These are phyloP conservation scores for Tarenaya hassleriana DNA, from an alignment of 345 rosid species.

Conservation along the genomic window DNA sequence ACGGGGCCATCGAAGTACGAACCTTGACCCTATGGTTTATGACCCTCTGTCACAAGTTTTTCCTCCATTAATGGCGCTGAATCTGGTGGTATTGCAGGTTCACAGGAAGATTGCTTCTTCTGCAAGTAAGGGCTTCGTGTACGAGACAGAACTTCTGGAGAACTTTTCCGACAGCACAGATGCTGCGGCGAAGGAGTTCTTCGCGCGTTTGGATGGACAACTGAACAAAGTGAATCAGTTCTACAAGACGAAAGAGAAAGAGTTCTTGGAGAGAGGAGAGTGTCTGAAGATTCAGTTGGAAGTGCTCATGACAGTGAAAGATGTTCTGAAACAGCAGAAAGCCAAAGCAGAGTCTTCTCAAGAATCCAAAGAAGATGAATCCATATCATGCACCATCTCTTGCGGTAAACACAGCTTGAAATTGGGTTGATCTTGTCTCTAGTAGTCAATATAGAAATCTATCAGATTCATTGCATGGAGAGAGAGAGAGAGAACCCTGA, in stretches of 20 bases:
- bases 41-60: neutral
- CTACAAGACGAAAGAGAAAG: constrained; percentile 72
- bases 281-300: constrained; percentile 79
- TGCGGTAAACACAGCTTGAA: constrained; percentile 40
- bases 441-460: neutral
- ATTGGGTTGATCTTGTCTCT: neutral
- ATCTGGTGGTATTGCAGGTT: constrained; percentile 40
- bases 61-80: constrained; percentile 1
- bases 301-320: constrained; percentile 65
- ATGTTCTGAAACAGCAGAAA: constrained; percentile 47
- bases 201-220: constrained; percentile 64
- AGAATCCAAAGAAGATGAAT: constrained; percentile 64
- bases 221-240: constrained; percentile 96
- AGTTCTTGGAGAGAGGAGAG: constrained; percentile 88
- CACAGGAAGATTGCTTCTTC: constrained; percentile 71
- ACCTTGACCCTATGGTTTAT: neutral
- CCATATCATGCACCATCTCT: constrained; percentile 71
- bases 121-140: constrained; percentile 52
- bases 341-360: constrained; percentile 40
- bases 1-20: constrained; percentile 66
- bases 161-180: constrained; percentile 64
- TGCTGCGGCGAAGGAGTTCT: constrained; percentile 62
- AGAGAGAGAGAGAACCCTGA: too few relatives aligned
- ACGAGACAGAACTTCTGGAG: constrained; percentile 81
- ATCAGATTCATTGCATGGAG: neutral